Percentiles rank a stretch among this genome's conserved stretches.
phyloP scores from a whole-genome alignment of 140 eudicot genomes.

The Bidens hawaiensis region DNA sequence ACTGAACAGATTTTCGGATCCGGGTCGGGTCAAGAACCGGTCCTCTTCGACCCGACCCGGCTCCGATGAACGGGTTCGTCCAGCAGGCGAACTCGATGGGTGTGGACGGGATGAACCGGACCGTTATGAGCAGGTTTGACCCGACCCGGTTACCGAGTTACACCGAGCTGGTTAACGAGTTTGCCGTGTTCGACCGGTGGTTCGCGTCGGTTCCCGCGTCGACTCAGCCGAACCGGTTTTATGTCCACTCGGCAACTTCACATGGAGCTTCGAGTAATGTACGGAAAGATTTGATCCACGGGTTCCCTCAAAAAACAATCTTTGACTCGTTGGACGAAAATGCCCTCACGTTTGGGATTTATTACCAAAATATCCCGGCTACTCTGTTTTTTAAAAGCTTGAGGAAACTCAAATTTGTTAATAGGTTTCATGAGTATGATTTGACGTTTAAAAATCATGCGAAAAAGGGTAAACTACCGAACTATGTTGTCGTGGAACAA shows the following conservation, averaged over 20 bases:
- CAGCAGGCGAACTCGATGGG: slow-evolving; percentile 78
- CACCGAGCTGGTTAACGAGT: slow-evolving; percentile 72
- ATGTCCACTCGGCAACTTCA: slow-evolving; percentile 84
- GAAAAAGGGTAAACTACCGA: slow-evolving; percentile 62
- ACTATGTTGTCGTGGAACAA: slow-evolving; percentile 90
- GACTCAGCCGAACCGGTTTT: slow-evolving; percentile 91
- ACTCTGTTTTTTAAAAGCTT: slow-evolving; percentile 67
- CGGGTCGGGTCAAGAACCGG: too few relatives aligned
- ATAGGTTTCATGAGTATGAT: slow-evolving; percentile 55
- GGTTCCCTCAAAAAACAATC: slow-evolving; percentile 89
- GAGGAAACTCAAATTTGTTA: slow-evolving; percentile 56
- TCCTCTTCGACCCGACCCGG: slow-evolving; percentile 33
- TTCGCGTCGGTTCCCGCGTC: slow-evolving; percentile 96
- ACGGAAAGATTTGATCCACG: slow-evolving; percentile 59
- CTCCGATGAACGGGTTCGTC: slow-evolving; percentile 93
- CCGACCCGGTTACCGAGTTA: slow-evolving; percentile 71
- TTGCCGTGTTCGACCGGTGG: slow-evolving; percentile 84
- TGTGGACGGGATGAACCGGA: slow-evolving; percentile 43
- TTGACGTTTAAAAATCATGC: slow-evolving; percentile 70
- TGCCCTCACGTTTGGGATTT: slow-evolving; percentile 67
- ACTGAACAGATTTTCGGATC: slow-evolving; percentile 85
- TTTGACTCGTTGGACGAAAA: slow-evolving; percentile 85
- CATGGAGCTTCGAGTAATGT: slow-evolving; percentile 97
- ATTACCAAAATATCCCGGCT: slow-evolving; percentile 88
- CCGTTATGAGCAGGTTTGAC: slow-evolving; percentile 85